Evolutionary conservation across 371 early-diverging fungal species (phyloP).

Genomic region (Smittium mucronatum): DNA sequence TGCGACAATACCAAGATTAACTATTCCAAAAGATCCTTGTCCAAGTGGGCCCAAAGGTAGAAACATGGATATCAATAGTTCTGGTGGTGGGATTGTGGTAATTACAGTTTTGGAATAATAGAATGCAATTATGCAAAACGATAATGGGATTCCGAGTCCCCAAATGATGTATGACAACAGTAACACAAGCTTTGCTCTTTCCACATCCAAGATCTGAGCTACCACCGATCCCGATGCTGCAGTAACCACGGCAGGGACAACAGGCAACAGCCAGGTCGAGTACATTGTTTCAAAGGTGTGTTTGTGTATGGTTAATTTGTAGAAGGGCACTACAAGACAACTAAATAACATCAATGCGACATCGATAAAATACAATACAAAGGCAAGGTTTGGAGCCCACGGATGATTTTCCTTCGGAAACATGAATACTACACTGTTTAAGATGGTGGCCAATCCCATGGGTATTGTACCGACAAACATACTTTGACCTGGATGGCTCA

Average conservation of each 20-base stretch:
- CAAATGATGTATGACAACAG: constrained; percentile 32
- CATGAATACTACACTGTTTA: constrained; percentile 21
- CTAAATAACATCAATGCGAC: constrained; percentile 25
- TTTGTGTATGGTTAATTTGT: constrained; percentile 19
- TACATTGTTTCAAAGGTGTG: constrained; percentile 33
- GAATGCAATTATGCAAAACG: constrained; percentile 29
- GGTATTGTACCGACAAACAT: constrained; percentile 37
- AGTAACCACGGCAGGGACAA: constrained; percentile 37
- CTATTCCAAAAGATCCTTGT: constrained; percentile 37
- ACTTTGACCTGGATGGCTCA: constrained; percentile 33
- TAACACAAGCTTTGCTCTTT: constrained; percentile 20
- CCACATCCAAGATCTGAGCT: constrained; percentile 21
- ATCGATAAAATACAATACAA: constrained; percentile 31
- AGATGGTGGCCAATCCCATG: constrained; percentile 36
- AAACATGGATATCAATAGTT: constrained; percentile 35
- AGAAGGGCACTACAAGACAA: constrained; percentile 29
- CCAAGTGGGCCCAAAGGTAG: constrained; percentile 37
- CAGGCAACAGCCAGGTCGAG: constrained; percentile 35
- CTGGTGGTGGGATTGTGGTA: constrained; percentile 33
- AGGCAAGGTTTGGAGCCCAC: constrained; percentile 31
- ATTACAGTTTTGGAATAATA: constrained; percentile 33
- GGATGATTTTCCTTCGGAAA: constrained; percentile 10
- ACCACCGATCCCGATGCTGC: constrained; percentile 35
- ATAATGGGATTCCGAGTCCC: constrained; percentile 35
- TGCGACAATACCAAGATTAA: constrained; percentile 30